phyloP scores from a whole-genome alignment of 371 early-diverging fungal genomes.

The Polyrhizophydium stewartii region DNA sequence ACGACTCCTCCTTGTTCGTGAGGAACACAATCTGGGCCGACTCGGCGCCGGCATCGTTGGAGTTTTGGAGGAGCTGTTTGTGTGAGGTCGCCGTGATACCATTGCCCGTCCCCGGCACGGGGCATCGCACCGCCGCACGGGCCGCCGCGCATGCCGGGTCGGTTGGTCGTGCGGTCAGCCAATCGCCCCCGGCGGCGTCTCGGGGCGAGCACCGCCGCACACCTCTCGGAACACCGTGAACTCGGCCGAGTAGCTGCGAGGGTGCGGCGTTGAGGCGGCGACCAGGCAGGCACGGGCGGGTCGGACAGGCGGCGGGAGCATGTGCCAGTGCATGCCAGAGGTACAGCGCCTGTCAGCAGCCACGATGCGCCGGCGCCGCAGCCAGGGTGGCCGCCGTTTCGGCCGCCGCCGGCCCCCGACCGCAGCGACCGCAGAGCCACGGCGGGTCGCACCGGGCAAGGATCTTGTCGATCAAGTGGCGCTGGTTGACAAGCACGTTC shows the following conservation, averaged over 20 bases:
- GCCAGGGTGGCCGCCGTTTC: too few species aligned
- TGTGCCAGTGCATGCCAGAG: neutral
- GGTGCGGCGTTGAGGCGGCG: too few species aligned
- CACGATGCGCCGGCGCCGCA: too few species aligned
- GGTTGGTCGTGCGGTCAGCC: too few species aligned
- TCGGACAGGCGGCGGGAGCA: too few species aligned
- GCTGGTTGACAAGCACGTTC: conserved; percentile 74
- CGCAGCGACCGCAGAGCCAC: too few species aligned
- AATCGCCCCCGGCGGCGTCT: neutral
- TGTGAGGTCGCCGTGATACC: too few species aligned
- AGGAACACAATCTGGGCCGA: neutral
- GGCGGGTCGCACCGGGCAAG: conserved; percentile 58
- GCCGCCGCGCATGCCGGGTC: too few species aligned
- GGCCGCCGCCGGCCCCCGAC: too few species aligned
- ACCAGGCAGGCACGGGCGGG: too few species aligned
- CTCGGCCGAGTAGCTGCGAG: conserved; percentile 71
- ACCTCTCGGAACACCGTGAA: conserved; percentile 47
- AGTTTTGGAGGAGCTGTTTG: conserved; percentile 66
- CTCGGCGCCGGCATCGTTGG: conserved; percentile 51
- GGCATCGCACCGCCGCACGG: too few species aligned
- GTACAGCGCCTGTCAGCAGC: neutral
- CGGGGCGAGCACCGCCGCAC: neutral
- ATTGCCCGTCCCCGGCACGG: too few species aligned
- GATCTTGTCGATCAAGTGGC: conserved; percentile 91
- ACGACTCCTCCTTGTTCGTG: neutral